These are phyloP conservation scores for Hortiboletus flavorubellus DNA, from an alignment of 768 basidiomycete genomes.

Conservation along the genomic window DNA sequence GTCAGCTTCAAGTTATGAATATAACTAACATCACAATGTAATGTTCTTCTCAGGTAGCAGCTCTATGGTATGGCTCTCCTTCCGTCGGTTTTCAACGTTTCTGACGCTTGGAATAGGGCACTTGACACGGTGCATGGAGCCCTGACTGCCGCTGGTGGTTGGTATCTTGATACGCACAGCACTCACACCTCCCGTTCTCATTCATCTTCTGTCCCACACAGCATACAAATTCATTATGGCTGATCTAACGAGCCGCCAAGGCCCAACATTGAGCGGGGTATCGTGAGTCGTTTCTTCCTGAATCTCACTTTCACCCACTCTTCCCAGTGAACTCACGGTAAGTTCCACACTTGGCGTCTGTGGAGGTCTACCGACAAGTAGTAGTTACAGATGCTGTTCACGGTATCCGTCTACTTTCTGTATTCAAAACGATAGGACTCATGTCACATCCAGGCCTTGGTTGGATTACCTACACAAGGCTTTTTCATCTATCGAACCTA, in stretches of 20 bases:
- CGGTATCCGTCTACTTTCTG: neutral
- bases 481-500: constrained; percentile 13
- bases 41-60: neutral
- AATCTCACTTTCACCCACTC: neutral
- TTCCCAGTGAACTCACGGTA: constrained; percentile 9
- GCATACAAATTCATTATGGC: constrained; percentile 1
- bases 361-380: neutral
- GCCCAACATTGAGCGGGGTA: neutral
- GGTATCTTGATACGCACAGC: neutral
- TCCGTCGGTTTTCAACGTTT: accelerated
- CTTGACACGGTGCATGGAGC: constrained; percentile 9
- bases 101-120: neutral
- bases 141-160: constrained; percentile 4
- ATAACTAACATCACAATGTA: neutral
- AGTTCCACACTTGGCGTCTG: neutral
- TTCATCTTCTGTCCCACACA: neutral
- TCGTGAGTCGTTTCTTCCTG: constrained; percentile 2
- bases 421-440: neutral
- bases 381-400: constrained; percentile 3
- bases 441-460: neutral
- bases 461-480: constrained; percentile 1
- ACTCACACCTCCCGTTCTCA: no score
- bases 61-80: neutral
- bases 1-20: neutral
- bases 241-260: neutral